These are phyloP conservation scores for Brasilioporus rufonigricans DNA, from an alignment of 768 basidiomycete species.

Conservation along the genomic window DNA sequence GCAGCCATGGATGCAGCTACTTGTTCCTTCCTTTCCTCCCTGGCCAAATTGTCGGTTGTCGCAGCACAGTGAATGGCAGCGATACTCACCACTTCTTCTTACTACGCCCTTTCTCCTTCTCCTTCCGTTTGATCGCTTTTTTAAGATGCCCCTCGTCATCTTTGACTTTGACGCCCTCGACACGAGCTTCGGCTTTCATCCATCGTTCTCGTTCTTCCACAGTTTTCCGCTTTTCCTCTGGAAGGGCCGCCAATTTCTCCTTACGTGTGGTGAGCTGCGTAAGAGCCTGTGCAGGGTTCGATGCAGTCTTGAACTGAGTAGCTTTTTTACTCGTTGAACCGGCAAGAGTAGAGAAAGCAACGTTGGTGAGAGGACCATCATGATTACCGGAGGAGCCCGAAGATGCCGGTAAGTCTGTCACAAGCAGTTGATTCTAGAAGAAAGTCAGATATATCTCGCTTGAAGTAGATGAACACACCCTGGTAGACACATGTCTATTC, in stretches of 20 bases:
- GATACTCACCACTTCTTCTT: conserved; percentile 79
- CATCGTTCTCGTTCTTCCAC: conserved; percentile 84
- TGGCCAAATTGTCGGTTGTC: conserved; percentile 30
- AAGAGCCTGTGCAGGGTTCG: conserved; percentile 86
- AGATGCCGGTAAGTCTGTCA: conserved; percentile 46
- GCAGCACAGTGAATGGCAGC: neutral
- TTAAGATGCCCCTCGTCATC: conserved; percentile 85
- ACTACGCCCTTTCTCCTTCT: conserved; percentile 84
- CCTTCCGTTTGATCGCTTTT: conserved; percentile 90
- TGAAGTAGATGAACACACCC: conserved; percentile 41
- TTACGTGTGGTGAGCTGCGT: conserved; percentile 74
- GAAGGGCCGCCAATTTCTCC: conserved; percentile 69
- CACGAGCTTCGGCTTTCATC: conserved; percentile 83
- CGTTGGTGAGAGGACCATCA: conserved; percentile 49
- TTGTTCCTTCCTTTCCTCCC: conserved; percentile 86
- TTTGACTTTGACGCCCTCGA: conserved; percentile 88
- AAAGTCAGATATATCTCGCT: neutral
- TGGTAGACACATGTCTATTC: conserved; percentile 44
- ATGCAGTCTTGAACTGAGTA: conserved; percentile 60
- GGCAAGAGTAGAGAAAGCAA: conserved; percentile 66
- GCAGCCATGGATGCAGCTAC: conserved; percentile 72
- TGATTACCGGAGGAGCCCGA: conserved; percentile 28
- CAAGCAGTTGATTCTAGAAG: conserved; percentile 66
- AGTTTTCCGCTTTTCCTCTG: conserved; percentile 80
- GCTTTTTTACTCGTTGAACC: conserved; percentile 50